Evolutionary conservation across 2,329 filamentous ascomycete genomes (phyloP), one percentile per base, ranked within the genome.

Genomic region (Colletotrichum higginsianum): DNA sequence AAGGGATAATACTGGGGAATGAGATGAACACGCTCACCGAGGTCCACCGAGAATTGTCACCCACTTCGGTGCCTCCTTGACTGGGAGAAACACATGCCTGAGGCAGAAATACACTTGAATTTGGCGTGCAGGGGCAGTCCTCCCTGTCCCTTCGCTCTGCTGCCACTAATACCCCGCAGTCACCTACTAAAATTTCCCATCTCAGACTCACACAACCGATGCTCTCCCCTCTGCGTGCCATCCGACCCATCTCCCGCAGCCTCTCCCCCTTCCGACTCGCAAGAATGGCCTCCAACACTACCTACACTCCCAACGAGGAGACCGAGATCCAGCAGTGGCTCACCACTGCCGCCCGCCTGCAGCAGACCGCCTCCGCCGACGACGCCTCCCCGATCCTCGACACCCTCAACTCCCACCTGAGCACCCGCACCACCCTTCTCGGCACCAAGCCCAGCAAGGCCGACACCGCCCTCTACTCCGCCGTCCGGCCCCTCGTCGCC

Each of bases 271-370:
- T 78, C 77, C 81, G 78, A 78, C 55, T 72, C 80, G 71, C 87
- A 81, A 89, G 87, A 80, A 93, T 96, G 88, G 85, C 89, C 64
- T 84, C 88, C 78, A 90, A 94, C 84, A 86, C 89, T 75, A 91
- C 89, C 77, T 97, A 96, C 86, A 90, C 90, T 74, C 86, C 92
- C 77, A 88, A 90, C 75, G 95, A 98, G 85, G 91, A 95, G 84
- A 89, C 93, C 21, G 94, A 98, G 84, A 93, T 98, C 81, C 91
- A 92, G 83, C 92, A 96, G 86, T 98, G 95, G 95, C 88, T 96
- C 79, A 91, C 90, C 79, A 93, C 93, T 56, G 90, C 94, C 52
- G 88, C 91, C 73, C 91, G 92, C 75, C 89, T 97, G 79, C 89
- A 89, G 78, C 83, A 86, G 44, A 71, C 75, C n/a, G 65, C 52